Percentiles rank a stretch among this genome's conserved stretches.
These are phyloP conservation scores for Dictyophora rubrovolvata DNA, from an alignment of 768 basidiomycete species.

Conservation along the genomic window DNA sequence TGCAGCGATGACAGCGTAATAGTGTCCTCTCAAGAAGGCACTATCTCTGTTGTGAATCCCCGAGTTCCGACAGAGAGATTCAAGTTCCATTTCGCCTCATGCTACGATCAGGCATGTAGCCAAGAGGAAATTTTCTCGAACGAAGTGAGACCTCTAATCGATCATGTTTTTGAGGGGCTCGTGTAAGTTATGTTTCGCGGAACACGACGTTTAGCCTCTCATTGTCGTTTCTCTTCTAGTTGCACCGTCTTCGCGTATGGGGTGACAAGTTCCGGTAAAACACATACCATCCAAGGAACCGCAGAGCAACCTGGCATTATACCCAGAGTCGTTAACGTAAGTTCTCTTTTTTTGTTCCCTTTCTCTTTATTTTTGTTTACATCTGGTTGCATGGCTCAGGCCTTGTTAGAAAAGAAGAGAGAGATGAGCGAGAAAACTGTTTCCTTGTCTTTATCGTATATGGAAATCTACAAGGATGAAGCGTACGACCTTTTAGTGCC, in stretches of 20 bases:
- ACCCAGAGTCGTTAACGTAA: constrained; percentile 65
- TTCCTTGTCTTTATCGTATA: constrained; percentile 55
- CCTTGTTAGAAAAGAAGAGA: constrained; percentile 45
- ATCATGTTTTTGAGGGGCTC: constrained; percentile 66
- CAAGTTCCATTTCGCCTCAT: constrained; percentile 73
- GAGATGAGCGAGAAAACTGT: constrained; percentile 31
- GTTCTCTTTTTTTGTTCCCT: constrained; percentile 12
- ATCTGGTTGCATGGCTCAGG: constrained; percentile 24
- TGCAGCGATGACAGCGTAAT: constrained; percentile 50
- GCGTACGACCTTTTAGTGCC: constrained; percentile 77
- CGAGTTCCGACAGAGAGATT: constrained; percentile 61
- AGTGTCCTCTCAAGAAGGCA: constrained; percentile 33
- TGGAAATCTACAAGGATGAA: constrained; percentile 91
- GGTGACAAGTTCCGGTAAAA: constrained; percentile 86
- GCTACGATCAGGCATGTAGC: constrained; percentile 57
- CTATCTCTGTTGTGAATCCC: constrained; percentile 60
- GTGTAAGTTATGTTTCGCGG: constrained; percentile 31
- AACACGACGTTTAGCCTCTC: not conserved
- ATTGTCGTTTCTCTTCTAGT: constrained; percentile 18
- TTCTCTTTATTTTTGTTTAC: not conserved
- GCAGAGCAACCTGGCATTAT: constrained; percentile 71
- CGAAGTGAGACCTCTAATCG: constrained; percentile 69
- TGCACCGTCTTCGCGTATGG: constrained; percentile 81
- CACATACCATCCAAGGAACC: constrained; percentile 86
- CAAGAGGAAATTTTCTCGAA: constrained; percentile 71